Base-by-base conservation (phyloP, 257 asterid genomes). In the Avicennia marina region DNA sequence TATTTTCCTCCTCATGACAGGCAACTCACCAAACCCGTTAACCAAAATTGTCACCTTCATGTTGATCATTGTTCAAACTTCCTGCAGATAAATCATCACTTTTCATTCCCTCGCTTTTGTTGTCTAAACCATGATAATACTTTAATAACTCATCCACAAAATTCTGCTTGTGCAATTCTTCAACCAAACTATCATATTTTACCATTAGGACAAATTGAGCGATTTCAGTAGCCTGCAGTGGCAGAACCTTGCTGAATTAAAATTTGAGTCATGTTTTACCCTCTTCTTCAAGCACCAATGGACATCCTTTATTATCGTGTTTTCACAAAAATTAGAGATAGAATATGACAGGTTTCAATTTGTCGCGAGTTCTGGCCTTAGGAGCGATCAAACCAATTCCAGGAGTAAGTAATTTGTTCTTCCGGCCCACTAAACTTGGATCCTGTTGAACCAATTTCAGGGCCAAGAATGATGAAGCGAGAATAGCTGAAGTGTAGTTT, bases 361-460 rank as follows among this genome's bases (percentile, higher is more conserved):
- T 89, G 67, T 70, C 89, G 9, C 97, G 89, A 11, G 90, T 80
- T 68, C 97, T 88, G 71, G 94, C 95, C 80, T 84, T 86, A 56
- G 91, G 99, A 31, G 86, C 79, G 27, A 91, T 79, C 53, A 79
- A 80, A 21, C 97, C 96, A 64, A 89, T 78, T 74, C 97, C 95
- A 61, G 56, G 87, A 72, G 81, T 74, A 73, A 86, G 82, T 53
- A 95, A 82, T 75, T 75, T 77, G 77, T 80, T 81, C 75, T 81
- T 74, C 78, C 80, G 81, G 81, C 78, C 79, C 71, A 78, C 72
- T 73, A 69, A 64, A 63, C 81, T 74, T 77, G 61, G 78, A 68
- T 81, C 85, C 77, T 79, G 86, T 56, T 60, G 56, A 81, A 77
- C 65, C 79, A 53, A 67, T 86, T 79, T 93, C 79, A 56, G 66